Evolutionary conservation across 352 stramenopile species (phyloP), one percentile per base, ranked within the genome.

Genomic region (Phytopythium boreale): DNA sequence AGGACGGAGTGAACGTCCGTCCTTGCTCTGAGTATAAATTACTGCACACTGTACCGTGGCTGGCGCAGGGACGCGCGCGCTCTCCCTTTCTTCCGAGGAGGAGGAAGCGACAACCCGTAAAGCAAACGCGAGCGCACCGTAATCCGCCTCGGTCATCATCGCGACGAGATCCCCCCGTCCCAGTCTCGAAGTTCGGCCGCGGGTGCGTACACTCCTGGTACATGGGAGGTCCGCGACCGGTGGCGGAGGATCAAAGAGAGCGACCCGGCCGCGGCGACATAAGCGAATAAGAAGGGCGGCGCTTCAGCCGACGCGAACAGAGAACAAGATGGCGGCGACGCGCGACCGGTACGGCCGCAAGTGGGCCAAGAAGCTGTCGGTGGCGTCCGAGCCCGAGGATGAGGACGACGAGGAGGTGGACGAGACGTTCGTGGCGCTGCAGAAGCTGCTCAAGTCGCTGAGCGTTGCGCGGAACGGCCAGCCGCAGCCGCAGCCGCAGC

Each of bases 401-500:
- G 72, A 76, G 61, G 79, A 91, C 19, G 80, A 91, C 17, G 82
- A 88, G 20, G 84, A 93, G 46, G 74, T 89, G 34, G 84, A 93
- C 63, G 84, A 93, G 68, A 93, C 84, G 43, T 93, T 93, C 56
- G 15, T 93, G 49, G 82, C 84, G 22, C 76, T 93, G 15, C 84
- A 93, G 61, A 88, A 87, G 63, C 69, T 93, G 52, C 71, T 93
- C 19, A 83, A 79, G 61, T 72, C 79, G 37, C 80, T 93, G 26
- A 88, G 89, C 60, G 73, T 69, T 50, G 78, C 59, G 26, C 75
- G 66, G 20, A 24, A 55, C 71, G 50, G 69, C 51, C 29, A 70
- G 61, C 27, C 22, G 22, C 55, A 11, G 53, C 34, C 19, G 20
- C 67, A 70, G 64, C 50, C 63, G 22, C n/a, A 47, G 55, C 59